Conservation (phyloP, 2,329 filamentous ascomycete species). For the Phyllosticta citribraziliensis region DNA sequence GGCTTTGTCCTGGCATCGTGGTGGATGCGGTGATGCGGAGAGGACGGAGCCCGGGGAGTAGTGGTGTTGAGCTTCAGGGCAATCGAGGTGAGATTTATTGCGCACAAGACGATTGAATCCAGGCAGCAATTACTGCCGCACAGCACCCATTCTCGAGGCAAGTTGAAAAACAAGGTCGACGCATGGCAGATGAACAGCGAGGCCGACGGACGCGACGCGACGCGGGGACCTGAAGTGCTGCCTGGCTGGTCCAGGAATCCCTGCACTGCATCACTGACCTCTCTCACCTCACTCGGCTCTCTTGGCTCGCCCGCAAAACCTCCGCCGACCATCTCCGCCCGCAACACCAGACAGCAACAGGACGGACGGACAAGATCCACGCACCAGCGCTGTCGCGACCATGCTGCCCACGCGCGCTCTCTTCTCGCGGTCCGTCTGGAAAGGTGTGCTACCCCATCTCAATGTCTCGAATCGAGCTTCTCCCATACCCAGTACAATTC, state of each 20-base stretch:
- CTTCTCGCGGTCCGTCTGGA: slow-evolving; percentile 71
- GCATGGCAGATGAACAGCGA: background rate
- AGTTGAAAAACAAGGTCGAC: background rate
- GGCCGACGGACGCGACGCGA: background rate
- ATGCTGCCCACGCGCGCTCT: slow-evolving; percentile 43
- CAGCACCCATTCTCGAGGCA: background rate
- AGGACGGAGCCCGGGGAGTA: background rate
- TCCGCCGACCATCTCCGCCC: background rate
- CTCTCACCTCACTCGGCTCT: background rate
- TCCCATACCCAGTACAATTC: slow-evolving; percentile 14
- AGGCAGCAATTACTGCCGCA: background rate
- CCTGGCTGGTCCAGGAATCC: background rate
- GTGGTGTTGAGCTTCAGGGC: background rate
- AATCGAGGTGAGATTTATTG: background rate
- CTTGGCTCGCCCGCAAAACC: slow-evolving; percentile 2
- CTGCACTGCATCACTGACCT: background rate
- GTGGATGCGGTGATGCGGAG: background rate
- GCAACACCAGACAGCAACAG: background rate
- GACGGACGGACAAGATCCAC: background rate
- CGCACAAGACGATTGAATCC: background rate
- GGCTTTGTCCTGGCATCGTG: background rate
- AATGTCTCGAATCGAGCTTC: background rate
- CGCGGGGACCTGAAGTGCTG: background rate
- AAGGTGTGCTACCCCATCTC: slow-evolving; percentile 50
- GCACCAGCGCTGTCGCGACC: background rate